Percentiles rank a stretch among this genome's conserved stretches.
Evolutionary conservation across 441 rosid species (phyloP).

Genomic region (Gossypium schwendimanii): DNA sequence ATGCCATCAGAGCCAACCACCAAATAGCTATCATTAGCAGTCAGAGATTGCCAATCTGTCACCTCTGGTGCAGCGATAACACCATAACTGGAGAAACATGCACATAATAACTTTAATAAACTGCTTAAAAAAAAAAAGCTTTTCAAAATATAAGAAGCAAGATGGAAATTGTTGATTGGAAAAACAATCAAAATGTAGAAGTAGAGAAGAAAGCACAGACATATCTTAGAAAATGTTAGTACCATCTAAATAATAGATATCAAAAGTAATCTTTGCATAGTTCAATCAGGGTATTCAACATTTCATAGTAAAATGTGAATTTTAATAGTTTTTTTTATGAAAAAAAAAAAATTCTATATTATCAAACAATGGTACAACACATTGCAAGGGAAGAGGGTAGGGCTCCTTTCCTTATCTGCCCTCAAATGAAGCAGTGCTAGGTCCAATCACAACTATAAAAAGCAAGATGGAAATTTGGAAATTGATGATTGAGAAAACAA

Average conservation of each 20-base stretch:
- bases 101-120: background rate
- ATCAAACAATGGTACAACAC: background rate
- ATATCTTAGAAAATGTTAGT: background rate
- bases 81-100: slow-evolving; percentile 55
- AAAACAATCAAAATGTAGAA: background rate
- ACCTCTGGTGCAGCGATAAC: slow-evolving; percentile 91
- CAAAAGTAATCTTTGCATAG: background rate
- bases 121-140: background rate
- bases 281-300: background rate
- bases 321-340: background rate
- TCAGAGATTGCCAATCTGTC: slow-evolving; percentile 69
- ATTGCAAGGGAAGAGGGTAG: background rate
- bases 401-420: background rate
- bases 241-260: background rate
- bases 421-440: no score
- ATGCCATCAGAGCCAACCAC: slow-evolving; percentile 92
- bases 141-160: background rate
- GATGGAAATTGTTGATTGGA: background rate
- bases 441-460: no score
- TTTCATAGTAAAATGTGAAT: background rate
- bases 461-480: no score
- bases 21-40: slow-evolving; percentile 70
- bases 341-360: background rate
- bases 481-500: no score
- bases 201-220: background rate